Base-by-base conservation (phyloP, 768 basidiomycete species). In the Agaricus bisporus region DNA sequence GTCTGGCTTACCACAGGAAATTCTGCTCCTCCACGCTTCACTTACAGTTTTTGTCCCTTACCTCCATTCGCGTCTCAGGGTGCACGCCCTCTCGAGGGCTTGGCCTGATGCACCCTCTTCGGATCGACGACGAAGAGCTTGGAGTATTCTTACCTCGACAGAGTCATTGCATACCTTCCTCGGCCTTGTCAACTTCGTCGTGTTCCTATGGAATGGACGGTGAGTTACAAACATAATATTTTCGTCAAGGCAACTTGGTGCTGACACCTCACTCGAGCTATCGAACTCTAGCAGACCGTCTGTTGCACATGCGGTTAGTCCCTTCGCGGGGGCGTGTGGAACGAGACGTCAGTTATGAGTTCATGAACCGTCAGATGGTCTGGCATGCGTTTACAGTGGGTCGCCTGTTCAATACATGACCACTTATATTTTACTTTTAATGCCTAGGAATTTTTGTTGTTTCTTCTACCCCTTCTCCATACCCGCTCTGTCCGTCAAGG, bases 321-420 rank as follows among this genome's bases (percentile, higher is more conserved):
- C 87, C 95, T 3, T 76, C 88, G 0, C 80, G 83, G 29, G 72
- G 77, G 39, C 78, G 86, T 32, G 77, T 85, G 35, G 83, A 81
- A 56, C 82, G 89, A 15, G 86, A 95, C 60, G 89, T 98, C 48
- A 95, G 91, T 63, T 99, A 97, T 68, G 97, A 98, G 64, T 98
- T 94, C 63, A 95, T 98, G 91, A 98, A 98, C 62, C 88, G 97
- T 60, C 95, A 98, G 68, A 90, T 99, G 80, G 97, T 99, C 51
- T 99, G 97, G 97, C 91, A 95, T 64, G 91, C 93, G 0, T 95
- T 98, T 67, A 98, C 97, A 6, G 95, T 95, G 63, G 51, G 90
- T 70, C 20, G 36, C 20, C n/a, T 20, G 20, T 20, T 22, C 35
- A 18, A 41, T 39, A 32, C 3, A 8, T 29, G 20, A 12, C 46